Base-by-base conservation (phyloP, 305 asterid genomes). In the Fraxinus floribunda region DNA sequence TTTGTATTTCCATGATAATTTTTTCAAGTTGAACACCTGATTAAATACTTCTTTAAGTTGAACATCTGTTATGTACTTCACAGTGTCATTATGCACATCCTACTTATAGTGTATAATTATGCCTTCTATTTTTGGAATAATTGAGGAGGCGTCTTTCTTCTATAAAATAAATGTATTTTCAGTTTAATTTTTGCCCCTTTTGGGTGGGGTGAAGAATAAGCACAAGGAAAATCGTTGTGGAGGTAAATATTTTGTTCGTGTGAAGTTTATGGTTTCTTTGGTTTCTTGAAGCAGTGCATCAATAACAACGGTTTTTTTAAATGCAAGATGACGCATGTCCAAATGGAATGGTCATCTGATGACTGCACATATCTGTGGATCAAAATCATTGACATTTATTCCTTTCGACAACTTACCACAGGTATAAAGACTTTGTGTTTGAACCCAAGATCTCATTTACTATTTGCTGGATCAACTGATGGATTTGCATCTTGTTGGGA, bases 401-500 rank as follows among this genome's bases (percentile, higher is more conserved):
- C 44, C 30, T 46, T 72, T 49, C 62, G 20, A 84, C 82, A 70
- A 44, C 84, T 34, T 80, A 79, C 82, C 20, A 83, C 86, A 82
- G 95, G 95, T 83, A 90, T 95, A 86, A 92, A 83, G 85, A 89
- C 97, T 18, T 64, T 95, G 87, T 91, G 95, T 84, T 85, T 88
- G 82, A 92, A 90, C 83, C 92, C 96, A 82, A 80, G 87, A 86
- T 91, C 98, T 55, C 44, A 90, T 82, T 80, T 85, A 80, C 86
- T 95, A 52, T 93, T 94, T 85, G 87, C 98, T 76, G 98, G 98
- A 88, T 91, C 97, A 76, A 93, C 91, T 81, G 89, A 91, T 38
- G 99, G 99, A 10, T 83, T 88, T 83, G 94, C 90, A 82, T 92
- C 93, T 83, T 93, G 97, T 85, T 95, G 97, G 97, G 98, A 95